These are phyloP conservation scores for Psilocybe azurescens DNA, from an alignment of 768 basidiomycete species.

Conservation along the genomic window DNA sequence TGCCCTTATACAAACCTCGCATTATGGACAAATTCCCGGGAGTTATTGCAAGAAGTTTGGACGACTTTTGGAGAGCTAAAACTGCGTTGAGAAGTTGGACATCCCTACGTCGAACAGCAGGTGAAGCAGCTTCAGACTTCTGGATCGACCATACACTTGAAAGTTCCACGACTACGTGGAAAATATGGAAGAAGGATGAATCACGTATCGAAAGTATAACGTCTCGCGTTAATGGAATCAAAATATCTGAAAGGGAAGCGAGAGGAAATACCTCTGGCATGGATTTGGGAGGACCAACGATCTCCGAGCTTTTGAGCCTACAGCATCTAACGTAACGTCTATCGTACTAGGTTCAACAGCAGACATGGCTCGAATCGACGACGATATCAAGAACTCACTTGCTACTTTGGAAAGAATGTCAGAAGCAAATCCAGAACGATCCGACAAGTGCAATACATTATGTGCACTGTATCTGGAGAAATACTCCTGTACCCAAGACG, in stretches of 20 bases:
- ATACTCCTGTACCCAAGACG: conserved; percentile 1
- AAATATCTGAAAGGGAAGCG: background rate
- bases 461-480: conserved; percentile 7
- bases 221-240: background rate
- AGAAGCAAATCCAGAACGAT: background rate
- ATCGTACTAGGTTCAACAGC: background rate
- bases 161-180: background rate
- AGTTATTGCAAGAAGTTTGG: conserved; percentile 5
- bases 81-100: background rate
- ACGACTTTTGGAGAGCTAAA: conserved; percentile 1
- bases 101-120: background rate
- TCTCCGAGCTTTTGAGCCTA: background rate
- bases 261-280: too few relatives aligned
- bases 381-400: background rate
- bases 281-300: too few relatives aligned
- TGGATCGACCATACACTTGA: background rate
- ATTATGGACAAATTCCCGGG: conserved; percentile 3
- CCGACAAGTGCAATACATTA: conserved; percentile 4
- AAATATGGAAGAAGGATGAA: background rate
- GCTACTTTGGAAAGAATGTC: background rate
- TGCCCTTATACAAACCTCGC: background rate
- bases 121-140: background rate
- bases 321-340: background rate
- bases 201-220: background rate
- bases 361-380: background rate